These are phyloP conservation scores for Miscanthus lutarioriparius DNA, from an alignment of 176 grass and related monocot genomes.

Conservation along the genomic window DNA sequence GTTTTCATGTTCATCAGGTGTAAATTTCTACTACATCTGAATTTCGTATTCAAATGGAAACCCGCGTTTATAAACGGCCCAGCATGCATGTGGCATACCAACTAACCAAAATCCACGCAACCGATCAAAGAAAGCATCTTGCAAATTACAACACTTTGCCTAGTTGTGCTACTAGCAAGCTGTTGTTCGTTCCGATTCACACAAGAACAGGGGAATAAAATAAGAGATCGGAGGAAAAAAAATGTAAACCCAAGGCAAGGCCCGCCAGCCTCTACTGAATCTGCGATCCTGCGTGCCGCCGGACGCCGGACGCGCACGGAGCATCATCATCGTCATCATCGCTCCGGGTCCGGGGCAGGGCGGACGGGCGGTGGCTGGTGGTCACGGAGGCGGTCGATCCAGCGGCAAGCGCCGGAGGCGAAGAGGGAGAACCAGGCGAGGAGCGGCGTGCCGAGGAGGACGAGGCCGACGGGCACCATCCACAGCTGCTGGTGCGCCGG, in stretches of 20 bases:
- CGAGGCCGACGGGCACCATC: conserved; percentile 93
- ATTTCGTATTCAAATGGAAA: not conserved
- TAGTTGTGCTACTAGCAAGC: not conserved
- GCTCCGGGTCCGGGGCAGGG: conserved; percentile 12
- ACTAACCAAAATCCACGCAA: not conserved
- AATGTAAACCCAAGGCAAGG: not conserved
- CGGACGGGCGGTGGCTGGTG: not conserved
- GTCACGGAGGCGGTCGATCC: conserved; percentile 11
- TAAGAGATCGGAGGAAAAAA: not conserved
- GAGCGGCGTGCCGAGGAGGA: conserved; percentile 80
- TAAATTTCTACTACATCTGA: no score
- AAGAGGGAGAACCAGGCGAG: conserved; percentile 78
- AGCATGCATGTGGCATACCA: not conserved
- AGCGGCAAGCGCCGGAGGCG: conserved; percentile 38
- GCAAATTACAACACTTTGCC: not conserved
- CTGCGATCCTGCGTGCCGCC: not conserved
- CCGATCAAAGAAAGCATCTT: not conserved
- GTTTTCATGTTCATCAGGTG: not conserved
- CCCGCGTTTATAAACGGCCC: not conserved
- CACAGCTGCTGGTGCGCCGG: conserved; percentile 61
- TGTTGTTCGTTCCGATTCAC: not conserved
- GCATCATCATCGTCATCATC: not conserved
- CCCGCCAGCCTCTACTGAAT: not conserved
- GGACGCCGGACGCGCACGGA: not conserved
- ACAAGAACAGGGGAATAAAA: not conserved